Conservation (phyloP, 2,329 filamentous ascomycete species). For the Aspergillus versicolor region DNA sequence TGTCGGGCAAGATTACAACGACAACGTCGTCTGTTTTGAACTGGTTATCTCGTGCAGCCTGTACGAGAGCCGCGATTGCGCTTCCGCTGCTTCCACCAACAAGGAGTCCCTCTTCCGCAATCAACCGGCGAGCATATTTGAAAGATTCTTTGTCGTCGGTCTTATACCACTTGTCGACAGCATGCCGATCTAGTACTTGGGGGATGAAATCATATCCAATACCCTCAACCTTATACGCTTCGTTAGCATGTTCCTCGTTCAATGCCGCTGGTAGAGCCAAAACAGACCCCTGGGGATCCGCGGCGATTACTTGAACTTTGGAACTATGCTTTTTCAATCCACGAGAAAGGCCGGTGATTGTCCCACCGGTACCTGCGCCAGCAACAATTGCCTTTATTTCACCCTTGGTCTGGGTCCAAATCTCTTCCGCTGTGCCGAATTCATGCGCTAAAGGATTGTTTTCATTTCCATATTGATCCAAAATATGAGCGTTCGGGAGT, state of each 20-base stretch:
- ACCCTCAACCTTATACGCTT: slow-evolving; percentile 94
- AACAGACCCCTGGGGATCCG: slow-evolving; percentile 89
- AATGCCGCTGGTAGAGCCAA: slow-evolving; percentile 76
- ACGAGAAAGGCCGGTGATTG: slow-evolving; percentile 82
- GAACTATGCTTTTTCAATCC: slow-evolving; percentile 86
- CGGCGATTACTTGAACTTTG: slow-evolving; percentile 83
- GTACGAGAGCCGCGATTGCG: slow-evolving; percentile 78
- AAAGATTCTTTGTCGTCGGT: slow-evolving; percentile 92
- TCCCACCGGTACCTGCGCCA: slow-evolving; percentile 92
- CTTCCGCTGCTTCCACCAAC: slow-evolving; percentile 93
- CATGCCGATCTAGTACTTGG: slow-evolving; percentile 77
- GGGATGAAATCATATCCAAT: slow-evolving; percentile 99
- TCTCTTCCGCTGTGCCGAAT: slow-evolving; percentile 90
- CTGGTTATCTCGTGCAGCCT: slow-evolving; percentile 72
- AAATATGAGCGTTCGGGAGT: slow-evolving; percentile 92
- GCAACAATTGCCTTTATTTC: slow-evolving; percentile 81
- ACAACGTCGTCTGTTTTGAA: slow-evolving; percentile 81
- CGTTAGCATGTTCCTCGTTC: slow-evolving; percentile 77
- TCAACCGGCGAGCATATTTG: slow-evolving; percentile 81
- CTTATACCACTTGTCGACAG: slow-evolving; percentile 96
- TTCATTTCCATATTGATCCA: slow-evolving; percentile 90
- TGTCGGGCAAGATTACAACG: slow-evolving; percentile 90
- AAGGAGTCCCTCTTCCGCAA: slow-evolving; percentile 89
- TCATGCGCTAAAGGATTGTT: slow-evolving; percentile 96
- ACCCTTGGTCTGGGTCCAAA: slow-evolving; percentile 86